These are phyloP conservation scores for Plasmopara viticola DNA, from an alignment of 352 stramenopile species.

Conservation along the genomic window DNA sequence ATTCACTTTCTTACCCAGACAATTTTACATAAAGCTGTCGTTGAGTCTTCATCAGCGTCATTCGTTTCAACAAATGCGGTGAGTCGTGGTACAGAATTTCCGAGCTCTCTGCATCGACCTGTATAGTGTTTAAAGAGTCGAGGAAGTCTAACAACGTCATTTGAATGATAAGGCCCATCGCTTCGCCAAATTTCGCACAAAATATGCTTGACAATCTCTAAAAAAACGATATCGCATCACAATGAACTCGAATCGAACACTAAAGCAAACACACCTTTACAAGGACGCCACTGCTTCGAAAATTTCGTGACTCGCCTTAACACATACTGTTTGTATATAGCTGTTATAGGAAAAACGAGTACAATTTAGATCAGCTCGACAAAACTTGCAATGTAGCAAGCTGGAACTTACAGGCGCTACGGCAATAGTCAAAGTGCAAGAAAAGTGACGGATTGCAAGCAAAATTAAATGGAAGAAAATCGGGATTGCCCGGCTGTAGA, in stretches of 20 bases:
- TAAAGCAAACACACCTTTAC: slow-evolving; percentile 16
- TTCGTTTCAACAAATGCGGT: slow-evolving; percentile 17
- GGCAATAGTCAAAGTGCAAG: slow-evolving; percentile 11
- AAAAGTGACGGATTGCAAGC: neutral
- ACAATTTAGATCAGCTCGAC: slow-evolving; percentile 2
- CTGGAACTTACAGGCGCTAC: slow-evolving; percentile 12
- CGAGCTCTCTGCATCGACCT: slow-evolving; percentile 10
- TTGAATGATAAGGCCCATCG: slow-evolving; percentile 1
- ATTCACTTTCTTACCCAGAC: slow-evolving; percentile 32
- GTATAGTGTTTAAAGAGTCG: slow-evolving; percentile 26
- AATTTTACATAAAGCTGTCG: slow-evolving; percentile 37
- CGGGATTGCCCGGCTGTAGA: slow-evolving; percentile 26
- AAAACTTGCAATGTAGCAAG: neutral
- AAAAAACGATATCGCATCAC: neutral
- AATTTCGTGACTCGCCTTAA: slow-evolving; percentile 28
- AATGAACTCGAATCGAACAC: neutral
- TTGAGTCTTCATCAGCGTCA: slow-evolving; percentile 16
- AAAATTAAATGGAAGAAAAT: slow-evolving; percentile 35
- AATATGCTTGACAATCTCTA: slow-evolving; percentile 34
- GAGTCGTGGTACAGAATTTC: slow-evolving; percentile 19
- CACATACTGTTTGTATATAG: slow-evolving; percentile 26
- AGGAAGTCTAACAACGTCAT: slow-evolving; percentile 30
- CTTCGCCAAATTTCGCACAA: slow-evolving; percentile 28
- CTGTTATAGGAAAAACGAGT: slow-evolving; percentile 16
- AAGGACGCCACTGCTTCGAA: slow-evolving; percentile 29